phyloP scores from a whole-genome alignment of 2,329 filamentous ascomycete genomes.

The Claviceps cyperi region DNA sequence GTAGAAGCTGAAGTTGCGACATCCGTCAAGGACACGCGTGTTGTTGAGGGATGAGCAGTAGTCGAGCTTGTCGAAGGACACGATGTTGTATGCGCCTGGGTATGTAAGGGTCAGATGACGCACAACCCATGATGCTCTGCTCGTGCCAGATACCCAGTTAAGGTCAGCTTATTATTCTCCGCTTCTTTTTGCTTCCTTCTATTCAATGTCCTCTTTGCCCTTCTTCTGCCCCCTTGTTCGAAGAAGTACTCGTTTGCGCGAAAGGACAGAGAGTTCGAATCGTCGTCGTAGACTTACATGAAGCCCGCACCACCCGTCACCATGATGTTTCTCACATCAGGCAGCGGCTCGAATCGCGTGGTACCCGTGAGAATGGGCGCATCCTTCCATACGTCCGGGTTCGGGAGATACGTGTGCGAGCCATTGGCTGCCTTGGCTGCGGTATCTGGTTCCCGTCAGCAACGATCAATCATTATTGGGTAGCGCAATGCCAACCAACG shows the following conservation, averaged over 20 bases:
- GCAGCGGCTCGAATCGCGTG: conserved; percentile 54
- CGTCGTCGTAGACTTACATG: conserved; percentile 43
- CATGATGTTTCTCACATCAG: conserved; percentile 65
- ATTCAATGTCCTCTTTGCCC: too few relatives aligned
- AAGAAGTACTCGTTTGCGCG: not conserved
- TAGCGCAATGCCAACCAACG: not conserved
- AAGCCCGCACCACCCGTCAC: conserved; percentile 75
- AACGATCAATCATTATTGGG: not conserved
- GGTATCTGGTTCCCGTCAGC: not conserved
- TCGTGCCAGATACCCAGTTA: not conserved
- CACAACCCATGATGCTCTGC: conserved; percentile 68
- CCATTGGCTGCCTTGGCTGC: conserved; percentile 11
- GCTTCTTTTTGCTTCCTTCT: not conserved
- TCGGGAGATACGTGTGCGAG: conserved; percentile 33
- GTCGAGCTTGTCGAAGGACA: conserved; percentile 76
- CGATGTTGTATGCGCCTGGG: conserved; percentile 57
- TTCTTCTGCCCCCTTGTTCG: not conserved
- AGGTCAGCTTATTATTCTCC: not conserved
- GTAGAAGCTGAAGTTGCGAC: conserved; percentile 64
- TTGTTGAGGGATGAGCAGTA: conserved; percentile 74
- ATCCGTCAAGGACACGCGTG: conserved; percentile 51
- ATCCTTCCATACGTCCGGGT: conserved; percentile 54
- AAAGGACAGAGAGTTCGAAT: not conserved
- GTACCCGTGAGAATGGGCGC: conserved; percentile 56
- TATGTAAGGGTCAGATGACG: conserved; percentile 65